Evolutionary conservation across 352 stramenopile species (phyloP).

Genomic region (Phytophthora quininea): DNA sequence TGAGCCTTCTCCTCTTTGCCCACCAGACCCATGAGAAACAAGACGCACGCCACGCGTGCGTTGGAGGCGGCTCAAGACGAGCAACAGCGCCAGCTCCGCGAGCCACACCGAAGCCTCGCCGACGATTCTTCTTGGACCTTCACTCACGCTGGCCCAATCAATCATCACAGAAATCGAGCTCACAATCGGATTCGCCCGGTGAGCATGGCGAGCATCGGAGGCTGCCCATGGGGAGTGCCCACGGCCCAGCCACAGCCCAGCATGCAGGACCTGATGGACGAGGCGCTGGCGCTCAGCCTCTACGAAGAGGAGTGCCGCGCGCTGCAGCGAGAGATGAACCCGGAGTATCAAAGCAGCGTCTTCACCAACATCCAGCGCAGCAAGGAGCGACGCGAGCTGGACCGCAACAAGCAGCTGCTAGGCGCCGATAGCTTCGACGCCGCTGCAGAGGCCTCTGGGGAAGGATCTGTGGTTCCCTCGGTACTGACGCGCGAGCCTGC

Average conservation of each 20-base stretch:
- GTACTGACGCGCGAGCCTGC: slow-evolving; percentile 33
- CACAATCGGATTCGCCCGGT: no score
- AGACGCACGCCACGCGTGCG: no score
- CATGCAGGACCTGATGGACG: slow-evolving; percentile 78
- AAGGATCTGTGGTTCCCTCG: slow-evolving; percentile 11
- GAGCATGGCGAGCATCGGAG: slow-evolving; percentile 22
- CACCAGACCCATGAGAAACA: no score
- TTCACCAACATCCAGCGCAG: slow-evolving; percentile 44
- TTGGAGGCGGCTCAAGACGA: no score
- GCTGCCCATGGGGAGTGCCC: slow-evolving; percentile 31
- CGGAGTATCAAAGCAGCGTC: slow-evolving; percentile 40
- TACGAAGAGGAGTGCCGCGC: slow-evolving; percentile 64
- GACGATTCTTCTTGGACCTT: no score
- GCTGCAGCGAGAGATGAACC: slow-evolving; percentile 45
- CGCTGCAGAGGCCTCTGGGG: slow-evolving; percentile 16
- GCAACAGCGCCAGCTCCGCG: no score
- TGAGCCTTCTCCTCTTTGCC: no score
- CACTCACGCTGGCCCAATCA: no score
- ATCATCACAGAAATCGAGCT: no score
- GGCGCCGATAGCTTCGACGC: slow-evolving; percentile 50
- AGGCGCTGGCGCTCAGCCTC: slow-evolving; percentile 63
- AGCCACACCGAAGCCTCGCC: no score
- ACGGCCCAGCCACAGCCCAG: slow-evolving; percentile 27
- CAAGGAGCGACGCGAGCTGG: slow-evolving; percentile 39
- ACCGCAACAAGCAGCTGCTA: slow-evolving; percentile 41